Conservation (phyloP, 345 rosid genomes). For the Hibiscus syriacus region DNA sequence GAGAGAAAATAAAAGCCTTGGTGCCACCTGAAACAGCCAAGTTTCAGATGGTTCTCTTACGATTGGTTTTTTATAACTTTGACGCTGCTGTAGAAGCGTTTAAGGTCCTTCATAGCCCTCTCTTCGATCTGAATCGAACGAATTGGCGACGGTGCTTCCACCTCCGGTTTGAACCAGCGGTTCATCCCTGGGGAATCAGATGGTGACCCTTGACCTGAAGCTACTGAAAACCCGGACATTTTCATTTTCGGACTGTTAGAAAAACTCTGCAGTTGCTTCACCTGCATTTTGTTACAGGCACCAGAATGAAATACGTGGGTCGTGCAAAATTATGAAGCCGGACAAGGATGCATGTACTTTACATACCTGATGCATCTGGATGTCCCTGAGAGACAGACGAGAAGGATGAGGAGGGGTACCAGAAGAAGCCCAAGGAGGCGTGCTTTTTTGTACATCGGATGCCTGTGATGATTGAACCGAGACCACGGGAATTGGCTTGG, state of each 20-base stretch:
- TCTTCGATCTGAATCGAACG: slow-evolving; percentile 93
- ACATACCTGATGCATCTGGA: slow-evolving; percentile 85
- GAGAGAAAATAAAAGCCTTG: neutral
- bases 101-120: slow-evolving; percentile 88
- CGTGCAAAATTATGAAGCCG: neutral
- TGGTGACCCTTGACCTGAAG: slow-evolving; percentile 68
- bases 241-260: slow-evolving; percentile 68
- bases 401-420: slow-evolving; percentile 60
- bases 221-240: slow-evolving; percentile 64
- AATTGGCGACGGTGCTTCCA: slow-evolving; percentile 58
- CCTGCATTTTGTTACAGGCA: slow-evolving; percentile 30
- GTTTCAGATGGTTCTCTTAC: slow-evolving; percentile 13
- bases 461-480: slow-evolving; percentile 32
- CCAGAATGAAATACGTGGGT: neutral
- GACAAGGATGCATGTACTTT: neutral
- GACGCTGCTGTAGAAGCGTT: slow-evolving; percentile 78
- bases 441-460: slow-evolving; percentile 55
- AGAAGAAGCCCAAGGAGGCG: slow-evolving; percentile 90
- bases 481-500: slow-evolving; percentile 70
- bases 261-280: slow-evolving; percentile 45
- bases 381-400: slow-evolving; percentile 85
- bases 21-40: slow-evolving; percentile 7
- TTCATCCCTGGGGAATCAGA: slow-evolving; percentile 74
- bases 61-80: slow-evolving; percentile 66
- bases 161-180: slow-evolving; percentile 93